Percentiles rank a stretch among this genome's conserved stretches.
Conservation (phyloP, 352 stramenopile species). For the Phytophthora sansomeana region DNA sequence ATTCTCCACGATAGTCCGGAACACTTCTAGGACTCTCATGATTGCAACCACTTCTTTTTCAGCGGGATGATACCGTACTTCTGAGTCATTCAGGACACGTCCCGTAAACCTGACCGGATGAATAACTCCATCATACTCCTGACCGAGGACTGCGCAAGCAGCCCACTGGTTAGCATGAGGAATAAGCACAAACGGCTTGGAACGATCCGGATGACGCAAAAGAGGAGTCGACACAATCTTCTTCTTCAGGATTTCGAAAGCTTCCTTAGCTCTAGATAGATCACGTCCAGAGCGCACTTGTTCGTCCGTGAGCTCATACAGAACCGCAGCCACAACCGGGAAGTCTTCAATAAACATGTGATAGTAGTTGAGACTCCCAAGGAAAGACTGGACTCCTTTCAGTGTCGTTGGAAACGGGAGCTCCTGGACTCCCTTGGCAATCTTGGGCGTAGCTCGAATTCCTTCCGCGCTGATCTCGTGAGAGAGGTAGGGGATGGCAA, state of each 20-base stretch:
- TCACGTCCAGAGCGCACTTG: no score
- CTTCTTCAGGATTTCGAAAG: no score
- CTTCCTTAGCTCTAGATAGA: no score
- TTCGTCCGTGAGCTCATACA: background rate
- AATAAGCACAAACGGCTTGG: no score
- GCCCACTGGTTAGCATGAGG: no score
- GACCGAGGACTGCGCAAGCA: no score
- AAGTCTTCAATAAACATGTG: background rate
- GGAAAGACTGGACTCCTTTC: background rate
- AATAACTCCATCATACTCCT: background rate
- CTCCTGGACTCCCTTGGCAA: background rate
- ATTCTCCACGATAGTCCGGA: no score
- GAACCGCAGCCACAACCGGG: background rate
- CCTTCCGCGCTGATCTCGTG: background rate
- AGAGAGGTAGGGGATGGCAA: background rate
- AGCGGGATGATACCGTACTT: background rate
- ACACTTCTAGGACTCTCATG: background rate
- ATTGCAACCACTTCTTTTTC: slow-evolving; percentile 7
- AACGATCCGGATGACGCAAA: no score
- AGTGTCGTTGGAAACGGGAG: background rate
- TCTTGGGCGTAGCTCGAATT: background rate
- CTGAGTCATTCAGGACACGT: background rate
- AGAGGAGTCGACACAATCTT: background rate
- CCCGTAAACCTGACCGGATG: background rate
- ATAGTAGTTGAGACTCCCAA: background rate